Conservation (phyloP, 2,329 filamentous ascomycete genomes). For the Fusarium camptoceras region DNA sequence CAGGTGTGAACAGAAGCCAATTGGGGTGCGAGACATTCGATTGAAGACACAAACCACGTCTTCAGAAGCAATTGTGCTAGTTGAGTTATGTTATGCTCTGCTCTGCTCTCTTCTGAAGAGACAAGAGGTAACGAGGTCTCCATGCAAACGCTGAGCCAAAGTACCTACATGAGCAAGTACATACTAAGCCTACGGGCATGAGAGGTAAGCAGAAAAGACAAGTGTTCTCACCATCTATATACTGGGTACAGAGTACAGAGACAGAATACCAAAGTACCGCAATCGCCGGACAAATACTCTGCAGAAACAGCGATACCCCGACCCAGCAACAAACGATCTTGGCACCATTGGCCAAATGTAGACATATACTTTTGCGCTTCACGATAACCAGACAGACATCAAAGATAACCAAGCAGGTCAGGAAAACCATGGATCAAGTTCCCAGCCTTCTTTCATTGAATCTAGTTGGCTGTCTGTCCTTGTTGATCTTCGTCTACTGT, state of each 20-base stretch:
- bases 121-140: slow-evolving; percentile 33
- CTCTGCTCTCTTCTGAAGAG: slow-evolving; percentile 4
- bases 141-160: neutral
- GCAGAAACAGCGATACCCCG: neutral
- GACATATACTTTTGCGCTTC: slow-evolving; percentile 13
- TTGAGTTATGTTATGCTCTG: slow-evolving; percentile 13
- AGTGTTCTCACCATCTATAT: slow-evolving; percentile 1
- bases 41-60: slow-evolving; percentile 32
- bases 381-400: neutral
- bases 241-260: neutral
- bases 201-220: slow-evolving; percentile 19
- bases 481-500: slow-evolving; percentile 38
- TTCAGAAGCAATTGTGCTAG: slow-evolving; percentile 33
- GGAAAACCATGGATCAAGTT: slow-evolving; percentile 6
- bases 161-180: neutral
- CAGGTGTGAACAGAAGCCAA: slow-evolving; percentile 25
- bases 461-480: slow-evolving; percentile 19
- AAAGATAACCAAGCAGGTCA: neutral
- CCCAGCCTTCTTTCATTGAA: neutral
- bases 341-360: slow-evolving; percentile 4
- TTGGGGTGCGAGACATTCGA: slow-evolving; percentile 25
- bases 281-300: neutral
- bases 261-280: neutral
- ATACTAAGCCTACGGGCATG: neutral
- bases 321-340: neutral